Evolutionary conservation across 306 rosid species (phyloP).

Genomic region (Gastrolobium villosum): DNA sequence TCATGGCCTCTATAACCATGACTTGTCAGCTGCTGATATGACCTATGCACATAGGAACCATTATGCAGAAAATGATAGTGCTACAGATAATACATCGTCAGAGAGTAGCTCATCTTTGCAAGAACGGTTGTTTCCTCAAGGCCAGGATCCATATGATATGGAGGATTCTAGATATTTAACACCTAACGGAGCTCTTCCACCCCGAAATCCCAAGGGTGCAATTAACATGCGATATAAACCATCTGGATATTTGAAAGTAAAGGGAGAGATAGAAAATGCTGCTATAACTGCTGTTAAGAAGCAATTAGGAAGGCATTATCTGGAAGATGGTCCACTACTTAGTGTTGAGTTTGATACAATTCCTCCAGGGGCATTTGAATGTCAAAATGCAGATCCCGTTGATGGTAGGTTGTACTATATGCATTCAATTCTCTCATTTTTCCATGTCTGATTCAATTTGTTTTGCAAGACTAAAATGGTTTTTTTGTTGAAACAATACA

Average conservation of each 20-base stretch:
- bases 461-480: slow-evolving; percentile 33
- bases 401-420: slow-evolving; percentile 63
- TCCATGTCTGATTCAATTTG: slow-evolving; percentile 28
- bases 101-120: slow-evolving; percentile 88
- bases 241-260: slow-evolving; percentile 95
- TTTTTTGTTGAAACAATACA: slow-evolving; percentile 10
- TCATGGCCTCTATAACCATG: slow-evolving; percentile 72
- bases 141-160: slow-evolving; percentile 59
- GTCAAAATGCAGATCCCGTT: slow-evolving; percentile 62
- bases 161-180: slow-evolving; percentile 72
- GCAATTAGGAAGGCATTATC: slow-evolving; percentile 83
- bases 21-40: slow-evolving; percentile 62
- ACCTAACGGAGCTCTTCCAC: slow-evolving; percentile 68
- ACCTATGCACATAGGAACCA: slow-evolving; percentile 58
- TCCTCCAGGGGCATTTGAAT: slow-evolving; percentile 97
- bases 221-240: slow-evolving; percentile 75
- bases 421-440: background rate
- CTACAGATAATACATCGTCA: slow-evolving; percentile 80
- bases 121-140: slow-evolving; percentile 66
- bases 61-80: slow-evolving; percentile 63
- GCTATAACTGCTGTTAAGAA: slow-evolving; percentile 96
- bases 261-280: slow-evolving; percentile 96
- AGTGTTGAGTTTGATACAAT: slow-evolving; percentile 84
- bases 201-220: slow-evolving; percentile 64
- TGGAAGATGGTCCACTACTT: slow-evolving; percentile 89